Base-by-base conservation (phyloP, 495 filamentous ascomycete genomes). In the Xylaria acuta region DNA sequence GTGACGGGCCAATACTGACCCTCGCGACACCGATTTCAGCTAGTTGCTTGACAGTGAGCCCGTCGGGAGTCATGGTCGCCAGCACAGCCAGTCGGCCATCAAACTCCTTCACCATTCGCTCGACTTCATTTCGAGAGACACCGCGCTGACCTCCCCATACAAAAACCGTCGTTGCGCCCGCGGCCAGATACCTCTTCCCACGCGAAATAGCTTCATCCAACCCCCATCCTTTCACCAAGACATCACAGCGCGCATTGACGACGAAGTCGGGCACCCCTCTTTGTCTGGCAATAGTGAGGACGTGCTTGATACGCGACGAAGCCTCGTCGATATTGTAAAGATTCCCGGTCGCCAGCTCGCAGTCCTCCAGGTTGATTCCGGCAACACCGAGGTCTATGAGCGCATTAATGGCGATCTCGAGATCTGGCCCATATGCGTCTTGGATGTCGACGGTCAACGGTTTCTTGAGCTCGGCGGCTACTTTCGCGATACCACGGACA, bases 301-400 rank as follows among this genome's bases (percentile, higher is more conserved):
- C 84, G 11, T 69, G 56, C 43, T 74, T 66, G 40, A 89, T 80
- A 32, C 86, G 76, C 18, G 74, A 74, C 11, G 80, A 80, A 0
- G 86, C 81, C 22, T 82, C 81, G 5, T 76, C 77, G 6, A 80
- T 70, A 6, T 70, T 56, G 22, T 81, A 72, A 60, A 88, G 67
- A 43, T 69, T 64, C 1, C 77, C 80, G 0, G 74, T 76, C 11
- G 66, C 71, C 14, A 75, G 80, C 53, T 84, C 77, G 38, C 80
- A 77, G 67, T 89, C 87, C 64, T 89, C 88, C 16, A 88, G 66
- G 70, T 89, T 88, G 62, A 81, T 79, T 1, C 86, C 86, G 20
- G 86, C 86, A 0, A 81, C 86, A 4, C 86, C 87, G 0, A 84
- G 68, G 5, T 82, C 73, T 22, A 86, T 77, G 6, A 86, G 73